Base-by-base conservation (phyloP, 2,329 filamentous ascomycete species). In the Botryotinia narcissicola region DNA sequence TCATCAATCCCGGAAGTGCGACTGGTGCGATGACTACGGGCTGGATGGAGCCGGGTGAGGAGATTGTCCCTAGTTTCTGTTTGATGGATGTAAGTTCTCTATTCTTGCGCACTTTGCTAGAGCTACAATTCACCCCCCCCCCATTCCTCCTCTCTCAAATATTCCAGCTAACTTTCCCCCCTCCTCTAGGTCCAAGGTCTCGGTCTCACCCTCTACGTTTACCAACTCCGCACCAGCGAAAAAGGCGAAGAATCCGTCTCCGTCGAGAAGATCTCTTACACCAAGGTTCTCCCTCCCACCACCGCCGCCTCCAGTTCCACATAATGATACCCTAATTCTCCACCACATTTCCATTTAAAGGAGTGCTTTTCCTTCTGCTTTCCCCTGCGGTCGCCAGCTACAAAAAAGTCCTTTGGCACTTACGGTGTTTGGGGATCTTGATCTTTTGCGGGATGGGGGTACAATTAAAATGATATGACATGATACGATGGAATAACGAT, bases 201-300 rank as follows among this genome's bases (percentile, higher is more conserved):
- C 81, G 97, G 97, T 25, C 88, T 98, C 77, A 97, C 97, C 74
- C 87, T 98, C 68, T 98, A 98, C 82, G 95, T 98, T 71, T 98
- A 98, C 82, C 92, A 95, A 82, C 83, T 95, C 80, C 89, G 91
- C 81, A 94, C 92, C 81, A 92, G 94, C 78, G 90, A 88, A 73
- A 91, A 92, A 77, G 93, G 93, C 25, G 88, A 88, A 51, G 92
- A 95, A 82, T 94, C 91, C 74, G 92, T 95, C 63, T 91, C 91
- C 25, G 93, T 95, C 60, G 93, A 95, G 82, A 95, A 95, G 85
- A 92, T 95, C 75, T 94, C 93, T 69, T 95, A 93, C 82, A 93
- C 92, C 79, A 95, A 94, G 85, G 91, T 91, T 57, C 89, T 81
- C 44, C 77, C 78, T 22, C 75, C 78, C 6, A 69, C 48, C 18